These are phyloP conservation scores for Aspergillus novoparasiticus DNA, from an alignment of 2,329 filamentous ascomycete genomes.

Conservation along the genomic window DNA sequence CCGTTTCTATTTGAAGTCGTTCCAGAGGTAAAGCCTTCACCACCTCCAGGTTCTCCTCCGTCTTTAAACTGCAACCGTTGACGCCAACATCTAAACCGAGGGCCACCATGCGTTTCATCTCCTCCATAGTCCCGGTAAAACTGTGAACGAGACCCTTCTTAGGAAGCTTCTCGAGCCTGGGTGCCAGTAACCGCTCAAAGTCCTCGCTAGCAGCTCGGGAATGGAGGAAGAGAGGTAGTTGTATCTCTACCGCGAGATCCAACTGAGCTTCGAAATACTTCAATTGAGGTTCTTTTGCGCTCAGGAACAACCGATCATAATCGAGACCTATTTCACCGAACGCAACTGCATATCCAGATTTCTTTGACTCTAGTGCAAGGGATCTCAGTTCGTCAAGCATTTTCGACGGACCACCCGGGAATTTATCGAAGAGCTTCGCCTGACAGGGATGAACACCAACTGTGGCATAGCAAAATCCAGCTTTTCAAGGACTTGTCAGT, in stretches of 20 bases:
- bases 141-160: conserved; percentile 86
- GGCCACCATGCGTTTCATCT: conserved; percentile 78
- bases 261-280: conserved; percentile 85
- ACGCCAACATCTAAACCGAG: conserved; percentile 89
- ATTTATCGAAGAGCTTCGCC: conserved; percentile 72
- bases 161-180: conserved; percentile 66
- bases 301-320: conserved; percentile 87
- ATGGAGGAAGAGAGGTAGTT: conserved; percentile 88
- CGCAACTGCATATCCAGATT: conserved; percentile 66
- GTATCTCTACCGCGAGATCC: conserved; percentile 72
- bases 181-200: conserved; percentile 72
- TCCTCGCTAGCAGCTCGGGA: conserved; percentile 84
- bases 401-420: conserved; percentile 48
- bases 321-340: conserved; percentile 96
- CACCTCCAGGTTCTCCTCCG: conserved; percentile 82
- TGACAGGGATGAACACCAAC: conserved; percentile 93
- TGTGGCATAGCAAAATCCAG: conserved; percentile 82
- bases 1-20: conserved; percentile 89
- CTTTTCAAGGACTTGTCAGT: conserved; percentile 46
- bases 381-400: conserved; percentile 61
- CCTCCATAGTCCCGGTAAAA: conserved; percentile 85
- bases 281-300: conserved; percentile 75
- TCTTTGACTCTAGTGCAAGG: conserved; percentile 64
- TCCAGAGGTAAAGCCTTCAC: conserved; percentile 78
- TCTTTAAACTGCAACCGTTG: conserved; percentile 97